Evolutionary conservation across 2,329 filamentous ascomycete species (phyloP).

Genomic region (Penicillium sp.): DNA sequence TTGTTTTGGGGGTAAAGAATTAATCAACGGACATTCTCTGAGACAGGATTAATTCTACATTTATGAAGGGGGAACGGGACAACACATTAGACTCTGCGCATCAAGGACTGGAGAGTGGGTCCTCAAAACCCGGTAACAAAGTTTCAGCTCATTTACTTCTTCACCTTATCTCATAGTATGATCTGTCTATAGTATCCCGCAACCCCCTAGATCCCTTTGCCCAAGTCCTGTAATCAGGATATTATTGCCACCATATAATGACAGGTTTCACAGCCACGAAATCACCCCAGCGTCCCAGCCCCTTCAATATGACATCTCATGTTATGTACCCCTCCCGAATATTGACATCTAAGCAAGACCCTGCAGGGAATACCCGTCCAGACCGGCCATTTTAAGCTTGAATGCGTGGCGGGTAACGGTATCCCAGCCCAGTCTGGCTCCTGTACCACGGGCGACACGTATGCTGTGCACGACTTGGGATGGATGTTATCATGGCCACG

Average conservation of each 20-base stretch:
- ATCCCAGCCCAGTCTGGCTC: neutral
- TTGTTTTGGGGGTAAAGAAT: neutral
- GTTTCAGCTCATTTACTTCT: neutral
- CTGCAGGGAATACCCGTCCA: slow-evolving; percentile 4
- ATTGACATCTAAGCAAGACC: slow-evolving; percentile 1
- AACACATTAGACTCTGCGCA: neutral
- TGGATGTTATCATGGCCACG: neutral
- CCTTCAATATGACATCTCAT: neutral
- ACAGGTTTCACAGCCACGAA: neutral
- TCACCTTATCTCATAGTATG: neutral
- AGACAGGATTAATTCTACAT: neutral
- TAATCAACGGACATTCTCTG: neutral
- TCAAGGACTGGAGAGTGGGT: neutral
- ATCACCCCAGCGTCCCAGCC: neutral
- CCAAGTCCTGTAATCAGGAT: neutral
- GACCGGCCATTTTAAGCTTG: slow-evolving; percentile 6
- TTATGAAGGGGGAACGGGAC: neutral
- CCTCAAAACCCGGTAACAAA: neutral
- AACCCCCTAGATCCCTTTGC: neutral
- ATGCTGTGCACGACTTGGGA: neutral
- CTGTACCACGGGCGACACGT: slow-evolving; percentile 9
- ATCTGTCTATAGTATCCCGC: neutral
- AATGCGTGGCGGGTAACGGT: slow-evolving; percentile 1
- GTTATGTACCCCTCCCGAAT: neutral
- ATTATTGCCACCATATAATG: neutral